Evolutionary conservation across 306 rosid species (phyloP).

Genomic region (Glycyrrhiza uralensis): DNA sequence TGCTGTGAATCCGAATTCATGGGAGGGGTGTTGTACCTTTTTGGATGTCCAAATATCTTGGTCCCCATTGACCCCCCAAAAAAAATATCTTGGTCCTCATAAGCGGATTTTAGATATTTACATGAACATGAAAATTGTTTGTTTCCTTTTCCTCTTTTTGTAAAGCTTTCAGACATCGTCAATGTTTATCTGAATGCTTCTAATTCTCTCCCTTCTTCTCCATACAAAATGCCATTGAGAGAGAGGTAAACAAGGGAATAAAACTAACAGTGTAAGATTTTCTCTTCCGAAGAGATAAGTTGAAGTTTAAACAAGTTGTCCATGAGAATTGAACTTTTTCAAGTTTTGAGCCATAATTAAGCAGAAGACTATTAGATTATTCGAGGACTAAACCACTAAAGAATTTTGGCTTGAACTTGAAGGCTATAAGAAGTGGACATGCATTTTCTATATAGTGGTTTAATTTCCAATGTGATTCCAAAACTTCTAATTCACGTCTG

Average conservation of each 20-base stretch:
- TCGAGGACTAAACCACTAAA: not conserved
- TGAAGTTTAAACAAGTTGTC: not conserved
- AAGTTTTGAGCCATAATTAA: not conserved
- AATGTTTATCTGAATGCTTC: not conserved
- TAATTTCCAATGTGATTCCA: no score
- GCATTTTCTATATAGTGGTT: slow-evolving; percentile 16
- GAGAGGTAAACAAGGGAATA: no score
- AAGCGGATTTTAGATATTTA: no score
- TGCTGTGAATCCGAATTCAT: no score
- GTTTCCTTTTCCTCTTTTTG: not conserved
- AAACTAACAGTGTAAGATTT: no score
- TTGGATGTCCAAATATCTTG: no score
- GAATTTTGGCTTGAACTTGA: not conserved
- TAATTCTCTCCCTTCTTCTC: not conserved
- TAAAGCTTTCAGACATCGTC: not conserved
- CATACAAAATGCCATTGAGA: no score
- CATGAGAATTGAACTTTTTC: not conserved
- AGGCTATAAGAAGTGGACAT: not conserved
- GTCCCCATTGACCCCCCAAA: no score
- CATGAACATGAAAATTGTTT: no score
- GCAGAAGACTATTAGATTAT: not conserved
- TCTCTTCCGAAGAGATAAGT: not conserved
- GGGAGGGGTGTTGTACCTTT: no score
- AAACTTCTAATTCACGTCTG: no score
- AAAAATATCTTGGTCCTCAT: no score